A percentile compares a stretch with the other conserved stretches of the same genome.
These are phyloP conservation scores for Margaritispora aquatica DNA, from an alignment of 495 filamentous ascomycete species.

Conservation along the genomic window DNA sequence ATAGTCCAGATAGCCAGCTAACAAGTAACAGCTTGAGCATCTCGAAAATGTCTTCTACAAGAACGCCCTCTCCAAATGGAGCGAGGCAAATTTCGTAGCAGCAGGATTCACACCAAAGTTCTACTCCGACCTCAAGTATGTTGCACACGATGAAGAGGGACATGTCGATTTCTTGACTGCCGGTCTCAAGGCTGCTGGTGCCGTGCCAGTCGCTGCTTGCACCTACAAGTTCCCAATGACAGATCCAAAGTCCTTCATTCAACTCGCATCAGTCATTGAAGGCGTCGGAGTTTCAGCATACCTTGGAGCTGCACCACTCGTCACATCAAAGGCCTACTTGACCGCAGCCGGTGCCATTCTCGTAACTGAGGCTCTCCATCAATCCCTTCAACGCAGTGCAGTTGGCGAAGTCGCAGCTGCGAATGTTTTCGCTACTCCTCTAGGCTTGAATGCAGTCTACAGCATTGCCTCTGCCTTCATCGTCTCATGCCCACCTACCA, in stretches of 20 bases:
- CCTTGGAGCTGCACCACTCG: conserved; percentile 52
- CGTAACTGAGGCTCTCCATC: conserved; percentile 54
- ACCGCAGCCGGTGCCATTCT: conserved; percentile 55
- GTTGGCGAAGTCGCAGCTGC: conserved; percentile 42
- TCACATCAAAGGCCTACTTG: conserved; percentile 43
- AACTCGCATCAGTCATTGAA: conserved; percentile 46
- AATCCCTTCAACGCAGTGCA: conserved; percentile 43
- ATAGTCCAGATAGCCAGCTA: background rate
- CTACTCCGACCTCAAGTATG: conserved; percentile 43
- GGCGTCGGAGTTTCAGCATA: conserved; percentile 52
- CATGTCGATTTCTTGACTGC: conserved; percentile 36
- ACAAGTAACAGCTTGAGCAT: conserved; percentile 32
- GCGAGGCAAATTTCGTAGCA: conserved; percentile 36
- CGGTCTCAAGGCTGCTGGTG: conserved; percentile 32
- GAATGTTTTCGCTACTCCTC: conserved; percentile 47
- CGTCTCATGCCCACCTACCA: conserved; percentile 42
- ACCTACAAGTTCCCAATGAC: conserved; percentile 48
- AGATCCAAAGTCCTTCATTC: conserved; percentile 39
- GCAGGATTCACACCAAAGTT: conserved; percentile 46
- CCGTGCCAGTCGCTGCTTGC: conserved; percentile 41
- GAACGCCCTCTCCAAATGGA: conserved; percentile 48
- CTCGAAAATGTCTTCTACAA: conserved; percentile 46
- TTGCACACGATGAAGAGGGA: conserved; percentile 48
- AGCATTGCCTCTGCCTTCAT: conserved; percentile 53
- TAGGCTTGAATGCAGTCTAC: conserved; percentile 50